phyloP scores from a whole-genome alignment of 179 eudicot genomes.

The Heliamphora pulchella region DNA sequence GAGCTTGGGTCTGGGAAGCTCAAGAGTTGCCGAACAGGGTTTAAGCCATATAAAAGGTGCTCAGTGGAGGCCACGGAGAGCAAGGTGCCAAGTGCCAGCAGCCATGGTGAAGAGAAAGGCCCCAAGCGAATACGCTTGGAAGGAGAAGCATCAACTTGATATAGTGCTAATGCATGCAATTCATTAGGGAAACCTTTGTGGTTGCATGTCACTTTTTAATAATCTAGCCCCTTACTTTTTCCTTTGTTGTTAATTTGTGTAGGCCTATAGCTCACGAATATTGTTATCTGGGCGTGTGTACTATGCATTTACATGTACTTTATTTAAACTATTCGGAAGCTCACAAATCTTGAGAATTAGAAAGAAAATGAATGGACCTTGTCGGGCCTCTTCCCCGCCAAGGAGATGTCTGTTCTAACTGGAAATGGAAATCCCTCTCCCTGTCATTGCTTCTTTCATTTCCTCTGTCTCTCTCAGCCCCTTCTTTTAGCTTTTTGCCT shows the following conservation, averaged over 20 bases:
- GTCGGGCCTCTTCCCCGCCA: slow-evolving; percentile 3
- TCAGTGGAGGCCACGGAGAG: slow-evolving; percentile 70
- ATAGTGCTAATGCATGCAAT: slow-evolving; percentile 20
- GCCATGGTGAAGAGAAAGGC: slow-evolving; percentile 59
- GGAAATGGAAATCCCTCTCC: neutral
- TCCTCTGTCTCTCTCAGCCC: no score
- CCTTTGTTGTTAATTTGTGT: slow-evolving; percentile 12
- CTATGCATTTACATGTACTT: slow-evolving; percentile 12
- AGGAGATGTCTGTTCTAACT: neutral
- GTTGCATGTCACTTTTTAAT: slow-evolving; percentile 11
- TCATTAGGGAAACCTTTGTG: slow-evolving; percentile 26
- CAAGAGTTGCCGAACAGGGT: slow-evolving; percentile 63
- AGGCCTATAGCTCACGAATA: slow-evolving; percentile 11
- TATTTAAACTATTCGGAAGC: slow-evolving; percentile 8
- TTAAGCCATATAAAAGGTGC: slow-evolving; percentile 94
- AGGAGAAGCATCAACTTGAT: slow-evolving; percentile 55
- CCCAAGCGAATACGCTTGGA: slow-evolving; percentile 74
- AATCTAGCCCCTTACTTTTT: neutral
- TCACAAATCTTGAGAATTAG: no score
- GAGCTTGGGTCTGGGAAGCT: slow-evolving; percentile 46
- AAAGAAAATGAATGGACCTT: neutral
- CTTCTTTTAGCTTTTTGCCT: no score
- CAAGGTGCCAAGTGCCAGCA: slow-evolving; percentile 27
- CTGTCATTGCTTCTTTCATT: neutral
- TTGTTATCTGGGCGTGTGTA: slow-evolving; percentile 18